Percentiles rank a stretch among this genome's conserved stretches.
Evolutionary conservation across 225 moss, liverwort and hornwort genomes (phyloP).

Genomic region (Thuidium tamariscinum): DNA sequence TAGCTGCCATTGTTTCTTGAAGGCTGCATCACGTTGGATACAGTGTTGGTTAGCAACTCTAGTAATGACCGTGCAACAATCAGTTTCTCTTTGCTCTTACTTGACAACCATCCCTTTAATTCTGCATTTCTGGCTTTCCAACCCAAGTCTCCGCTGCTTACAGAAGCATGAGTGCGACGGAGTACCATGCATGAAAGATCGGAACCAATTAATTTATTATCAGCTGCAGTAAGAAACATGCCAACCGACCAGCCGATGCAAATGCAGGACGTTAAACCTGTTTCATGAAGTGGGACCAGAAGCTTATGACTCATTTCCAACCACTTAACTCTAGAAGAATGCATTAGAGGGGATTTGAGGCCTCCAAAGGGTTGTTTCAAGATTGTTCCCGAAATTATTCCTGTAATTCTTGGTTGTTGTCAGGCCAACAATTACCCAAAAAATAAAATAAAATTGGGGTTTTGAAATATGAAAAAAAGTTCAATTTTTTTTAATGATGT

Average conservation of each 20-base stretch:
- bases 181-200: too few species aligned
- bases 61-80: background rate
- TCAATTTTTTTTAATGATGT: too few species aligned
- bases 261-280: background rate
- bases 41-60: background rate
- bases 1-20: background rate
- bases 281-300: too few species aligned
- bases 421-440: too few species aligned
- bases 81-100: background rate
- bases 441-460: too few species aligned
- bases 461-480: too few species aligned
- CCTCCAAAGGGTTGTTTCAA: too few species aligned
- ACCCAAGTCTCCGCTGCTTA: background rate
- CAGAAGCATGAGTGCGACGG: background rate
- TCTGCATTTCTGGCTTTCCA: background rate
- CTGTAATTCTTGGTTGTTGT: too few species aligned
- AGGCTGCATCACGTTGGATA: rapidly evolving
- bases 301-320: too few species aligned
- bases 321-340: too few species aligned
- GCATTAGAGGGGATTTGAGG: too few species aligned
- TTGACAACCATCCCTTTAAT: background rate
- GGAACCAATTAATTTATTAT: background rate
- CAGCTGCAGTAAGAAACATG: background rate
- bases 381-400: too few species aligned
- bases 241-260: background rate